phyloP scores from a whole-genome alignment of 1,139 yeast genomes.

The Debaryomyces fabryi region DNA sequence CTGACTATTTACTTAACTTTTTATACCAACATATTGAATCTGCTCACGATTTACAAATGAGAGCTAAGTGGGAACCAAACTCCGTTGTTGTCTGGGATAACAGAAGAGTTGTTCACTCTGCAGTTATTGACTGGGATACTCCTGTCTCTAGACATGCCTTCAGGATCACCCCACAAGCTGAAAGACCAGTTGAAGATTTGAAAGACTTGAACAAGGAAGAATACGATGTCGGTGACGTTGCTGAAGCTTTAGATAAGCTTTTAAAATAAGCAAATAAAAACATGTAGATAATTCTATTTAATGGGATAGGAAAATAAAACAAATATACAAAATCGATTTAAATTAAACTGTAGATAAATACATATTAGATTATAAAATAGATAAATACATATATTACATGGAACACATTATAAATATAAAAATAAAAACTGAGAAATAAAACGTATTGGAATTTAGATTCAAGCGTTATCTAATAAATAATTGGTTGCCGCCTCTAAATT shows the following conservation, averaged over 20 bases:
- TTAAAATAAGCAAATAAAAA: slow-evolving; percentile 5
- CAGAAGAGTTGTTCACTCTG: slow-evolving; percentile 64
- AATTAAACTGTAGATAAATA: background rate
- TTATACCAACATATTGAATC: slow-evolving; percentile 53
- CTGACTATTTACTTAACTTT: slow-evolving; percentile 56
- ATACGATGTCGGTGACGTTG: slow-evolving; percentile 42
- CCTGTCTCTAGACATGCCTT: slow-evolving; percentile 65
- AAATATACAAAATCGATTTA: background rate
- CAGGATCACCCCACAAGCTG: slow-evolving; percentile 69
- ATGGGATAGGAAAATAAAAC: background rate
- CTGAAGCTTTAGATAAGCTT: slow-evolving; percentile 33
- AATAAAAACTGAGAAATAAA: background rate
- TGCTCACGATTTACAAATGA: slow-evolving; percentile 42
- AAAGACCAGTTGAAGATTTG: slow-evolving; percentile 40
- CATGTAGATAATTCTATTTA: background rate
- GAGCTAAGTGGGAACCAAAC: slow-evolving; percentile 45
- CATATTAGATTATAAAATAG: too few species aligned
- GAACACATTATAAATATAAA: background rate
- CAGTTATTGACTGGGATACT: slow-evolving; percentile 63
- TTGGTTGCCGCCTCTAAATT: slow-evolving; percentile 85
- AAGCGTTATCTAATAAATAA: slow-evolving; percentile 71
- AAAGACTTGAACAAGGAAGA: slow-evolving; percentile 39
- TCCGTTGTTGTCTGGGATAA: slow-evolving; percentile 77
- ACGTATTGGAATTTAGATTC: slow-evolving; percentile 9
- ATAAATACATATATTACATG: background rate